A percentile compares a stretch with the other conserved stretches of the same genome.
These are phyloP conservation scores for Pythium oligandrum DNA, from an alignment of 352 stramenopile genomes.

Conservation along the genomic window DNA sequence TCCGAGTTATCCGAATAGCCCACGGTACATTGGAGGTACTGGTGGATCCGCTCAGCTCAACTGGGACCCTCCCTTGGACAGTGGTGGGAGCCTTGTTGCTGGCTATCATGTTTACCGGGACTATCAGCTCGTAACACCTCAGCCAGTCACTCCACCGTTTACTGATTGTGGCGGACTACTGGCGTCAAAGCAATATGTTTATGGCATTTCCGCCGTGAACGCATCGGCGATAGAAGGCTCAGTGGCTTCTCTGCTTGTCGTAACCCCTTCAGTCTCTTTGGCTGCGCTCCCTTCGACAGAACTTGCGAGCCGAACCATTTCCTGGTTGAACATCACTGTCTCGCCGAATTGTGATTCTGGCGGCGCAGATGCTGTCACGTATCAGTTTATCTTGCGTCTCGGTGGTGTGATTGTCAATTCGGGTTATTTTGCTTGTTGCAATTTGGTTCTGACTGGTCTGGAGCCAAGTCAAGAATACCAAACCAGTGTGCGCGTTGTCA, in stretches of 20 bases:
- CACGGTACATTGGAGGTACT: slow-evolving; percentile 23
- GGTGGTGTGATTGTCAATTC: slow-evolving; percentile 8
- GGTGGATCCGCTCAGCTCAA: slow-evolving; percentile 37
- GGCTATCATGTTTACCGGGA: slow-evolving; percentile 63
- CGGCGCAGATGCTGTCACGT: slow-evolving; percentile 21
- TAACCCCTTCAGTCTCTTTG: slow-evolving; percentile 21
- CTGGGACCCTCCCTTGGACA: slow-evolving; percentile 42
- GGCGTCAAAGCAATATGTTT: slow-evolving; percentile 34
- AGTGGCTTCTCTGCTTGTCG: slow-evolving; percentile 24
- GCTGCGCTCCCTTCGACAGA: slow-evolving; percentile 23
- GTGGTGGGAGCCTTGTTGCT: slow-evolving; percentile 17
- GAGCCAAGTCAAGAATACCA: slow-evolving; percentile 19
- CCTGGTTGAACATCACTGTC: slow-evolving; percentile 35
- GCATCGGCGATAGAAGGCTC: slow-evolving; percentile 26
- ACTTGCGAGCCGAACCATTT: slow-evolving; percentile 12
- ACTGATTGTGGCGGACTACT: slow-evolving; percentile 36
- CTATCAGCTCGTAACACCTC: slow-evolving; percentile 29
- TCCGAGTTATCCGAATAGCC: slow-evolving; percentile 24
- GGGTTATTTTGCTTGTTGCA: slow-evolving; percentile 39
- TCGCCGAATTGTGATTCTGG: slow-evolving; percentile 31
- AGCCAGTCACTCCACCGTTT: slow-evolving; percentile 30
- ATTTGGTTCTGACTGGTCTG: slow-evolving; percentile 26
- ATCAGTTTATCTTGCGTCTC: slow-evolving; percentile 31
- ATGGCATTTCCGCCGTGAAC: slow-evolving; percentile 42
- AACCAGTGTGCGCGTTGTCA: slow-evolving; percentile 24